Percentiles rank a stretch among this genome's conserved stretches.
Conservation (phyloP, 768 basidiomycete species). For the Hortiboletus campestris region DNA sequence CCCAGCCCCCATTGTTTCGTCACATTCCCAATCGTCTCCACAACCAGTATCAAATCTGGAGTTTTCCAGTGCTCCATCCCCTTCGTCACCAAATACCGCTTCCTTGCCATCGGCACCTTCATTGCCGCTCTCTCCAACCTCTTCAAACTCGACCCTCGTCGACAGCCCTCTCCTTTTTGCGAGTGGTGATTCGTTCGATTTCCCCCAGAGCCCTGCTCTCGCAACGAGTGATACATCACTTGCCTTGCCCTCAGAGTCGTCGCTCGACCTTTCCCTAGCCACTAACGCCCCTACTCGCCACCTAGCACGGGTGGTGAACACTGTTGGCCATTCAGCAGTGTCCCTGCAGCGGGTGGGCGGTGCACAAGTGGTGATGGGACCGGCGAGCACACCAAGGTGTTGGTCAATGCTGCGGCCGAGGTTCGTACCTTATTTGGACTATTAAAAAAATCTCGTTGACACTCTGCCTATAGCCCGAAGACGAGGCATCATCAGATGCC, state of each 20-base stretch:
- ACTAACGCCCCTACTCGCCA: conserved; percentile 79
- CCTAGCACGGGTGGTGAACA: conserved; percentile 97
- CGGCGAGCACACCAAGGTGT: conserved; percentile 17
- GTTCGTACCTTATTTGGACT: conserved; percentile 27
- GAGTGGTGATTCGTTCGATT: conserved; percentile 27
- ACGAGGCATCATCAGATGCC: conserved; percentile 50
- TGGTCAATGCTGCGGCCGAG: conserved; percentile 31
- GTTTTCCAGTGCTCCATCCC: conserved; percentile 21
- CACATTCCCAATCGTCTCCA: conserved; percentile 22
- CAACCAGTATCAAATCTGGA: conserved; percentile 22
- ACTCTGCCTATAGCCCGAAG: conserved; percentile 35
- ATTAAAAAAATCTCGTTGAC: conserved; percentile 21
- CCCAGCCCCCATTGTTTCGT: conserved; percentile 6
- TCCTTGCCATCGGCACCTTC: conserved; percentile 34
- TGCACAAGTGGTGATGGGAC: conserved; percentile 31
- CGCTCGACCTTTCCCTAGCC: conserved; percentile 35
- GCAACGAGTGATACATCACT: conserved; percentile 33
- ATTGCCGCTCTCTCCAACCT: conserved; percentile 41
- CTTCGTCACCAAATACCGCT: conserved; percentile 24
- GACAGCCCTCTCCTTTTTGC: conserved; percentile 31
- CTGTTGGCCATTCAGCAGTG: conserved; percentile 53
- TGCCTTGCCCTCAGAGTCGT: conserved; percentile 19
- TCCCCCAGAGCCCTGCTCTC: conserved; percentile 39
- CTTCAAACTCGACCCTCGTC: conserved; percentile 40
- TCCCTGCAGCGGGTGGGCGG: conserved; percentile 93